Percentiles rank a stretch among this genome's conserved stretches.
Conservation (phyloP, 208 protist genomes). For the Naegleria gruberi region DNA sequence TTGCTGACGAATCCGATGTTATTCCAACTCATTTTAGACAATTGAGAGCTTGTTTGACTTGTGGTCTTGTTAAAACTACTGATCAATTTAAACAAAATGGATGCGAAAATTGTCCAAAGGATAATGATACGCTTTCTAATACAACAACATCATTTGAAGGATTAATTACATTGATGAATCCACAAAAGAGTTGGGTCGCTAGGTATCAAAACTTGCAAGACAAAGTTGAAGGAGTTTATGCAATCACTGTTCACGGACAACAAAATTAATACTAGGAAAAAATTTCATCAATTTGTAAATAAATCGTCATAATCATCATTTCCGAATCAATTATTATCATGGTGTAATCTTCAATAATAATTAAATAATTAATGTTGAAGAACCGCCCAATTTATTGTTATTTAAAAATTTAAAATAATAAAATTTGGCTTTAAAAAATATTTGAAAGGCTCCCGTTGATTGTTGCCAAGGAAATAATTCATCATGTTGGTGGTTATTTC, state of each 20-base stretch:
- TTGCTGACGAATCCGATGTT: background rate
- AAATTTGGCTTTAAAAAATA: background rate
- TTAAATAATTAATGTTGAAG: background rate
- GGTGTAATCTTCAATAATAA: background rate
- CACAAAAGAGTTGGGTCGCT: conserved; percentile 11
- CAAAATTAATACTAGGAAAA: background rate
- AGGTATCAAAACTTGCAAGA: background rate
- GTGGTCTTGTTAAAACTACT: background rate
- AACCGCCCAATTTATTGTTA: no score
- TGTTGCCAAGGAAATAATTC: no score
- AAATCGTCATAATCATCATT: background rate
- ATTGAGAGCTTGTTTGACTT: conserved; percentile 14
- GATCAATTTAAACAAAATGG: conserved; percentile 15
- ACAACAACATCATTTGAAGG: conserved; percentile 22
- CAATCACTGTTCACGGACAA: background rate
- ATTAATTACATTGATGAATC: background rate
- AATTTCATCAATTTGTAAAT: background rate
- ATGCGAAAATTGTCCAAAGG: conserved; percentile 6
- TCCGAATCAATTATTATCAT: background rate
- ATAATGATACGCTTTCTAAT: background rate
- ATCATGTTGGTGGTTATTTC: background rate
- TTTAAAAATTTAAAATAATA: no score
- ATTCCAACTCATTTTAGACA: background rate
- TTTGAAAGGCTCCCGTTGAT: background rate
- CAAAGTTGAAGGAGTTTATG: background rate